Conservation (phyloP, 1,284 basidiomycete genomes). For the Phellinidium pouzarii region DNA sequence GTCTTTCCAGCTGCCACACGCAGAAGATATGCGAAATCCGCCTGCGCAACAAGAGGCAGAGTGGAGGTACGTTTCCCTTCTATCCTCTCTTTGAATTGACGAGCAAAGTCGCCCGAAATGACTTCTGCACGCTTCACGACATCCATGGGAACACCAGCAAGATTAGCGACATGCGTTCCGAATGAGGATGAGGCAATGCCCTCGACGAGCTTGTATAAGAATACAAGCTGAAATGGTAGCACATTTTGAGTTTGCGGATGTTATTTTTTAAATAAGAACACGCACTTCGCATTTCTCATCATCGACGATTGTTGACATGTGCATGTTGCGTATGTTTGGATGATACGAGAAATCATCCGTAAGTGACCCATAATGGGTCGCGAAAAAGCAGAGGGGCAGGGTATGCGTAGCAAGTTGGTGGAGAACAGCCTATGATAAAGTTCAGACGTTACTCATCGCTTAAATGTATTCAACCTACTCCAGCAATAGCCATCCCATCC, state of each 20-base stretch:
- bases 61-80: slow-evolving; percentile 55
- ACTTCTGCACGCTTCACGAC: slow-evolving; percentile 85
- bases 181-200: slow-evolving; percentile 89
- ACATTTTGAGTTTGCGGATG: slow-evolving; percentile 5
- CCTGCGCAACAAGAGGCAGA: slow-evolving; percentile 73
- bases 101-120: slow-evolving; percentile 84
- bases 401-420: slow-evolving; percentile 90
- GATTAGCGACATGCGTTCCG: slow-evolving; percentile 85
- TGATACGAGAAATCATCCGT: slow-evolving; percentile 88
- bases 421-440: slow-evolving; percentile 62
- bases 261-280: slow-evolving; percentile 7
- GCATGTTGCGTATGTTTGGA: slow-evolving; percentile 88
- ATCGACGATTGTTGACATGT: slow-evolving; percentile 91
- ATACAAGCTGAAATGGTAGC: slow-evolving; percentile 56
- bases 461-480: slow-evolving; percentile 38
- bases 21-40: slow-evolving; percentile 79
- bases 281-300: slow-evolving; percentile 79
- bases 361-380: slow-evolving; percentile 82
- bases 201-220: slow-evolving; percentile 89
- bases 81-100: slow-evolving; percentile 75
- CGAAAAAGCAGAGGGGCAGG: slow-evolving; percentile 78
- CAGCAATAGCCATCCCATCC: slow-evolving; percentile 95
- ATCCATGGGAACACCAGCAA: slow-evolving; percentile 73
- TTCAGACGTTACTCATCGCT: slow-evolving; percentile 13
- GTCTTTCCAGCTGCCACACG: slow-evolving; percentile 46